Evolutionary conservation across 495 filamentous ascomycete species (phyloP).

Genomic region (Aspergillus egyptiacus): DNA sequence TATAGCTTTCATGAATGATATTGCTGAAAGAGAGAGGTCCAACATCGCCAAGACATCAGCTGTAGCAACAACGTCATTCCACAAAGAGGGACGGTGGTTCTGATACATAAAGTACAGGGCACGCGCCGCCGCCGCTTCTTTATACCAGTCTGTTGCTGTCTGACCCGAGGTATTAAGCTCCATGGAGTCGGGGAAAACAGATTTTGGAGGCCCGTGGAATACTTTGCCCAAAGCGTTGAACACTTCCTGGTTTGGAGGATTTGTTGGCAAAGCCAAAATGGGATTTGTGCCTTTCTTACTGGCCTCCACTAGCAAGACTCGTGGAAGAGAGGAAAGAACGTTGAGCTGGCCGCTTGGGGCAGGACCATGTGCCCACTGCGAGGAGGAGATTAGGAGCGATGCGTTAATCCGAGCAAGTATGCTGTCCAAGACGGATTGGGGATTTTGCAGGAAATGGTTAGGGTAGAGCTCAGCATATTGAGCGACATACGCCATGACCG

Average conservation of each 20-base stretch:
- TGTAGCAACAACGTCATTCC: conserved; percentile 44
- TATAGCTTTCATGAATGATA: conserved; percentile 47
- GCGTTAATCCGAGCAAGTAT: conserved; percentile 43
- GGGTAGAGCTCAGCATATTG: conserved; percentile 51
- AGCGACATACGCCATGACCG: conserved; percentile 52
- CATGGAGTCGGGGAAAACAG: conserved; percentile 23
- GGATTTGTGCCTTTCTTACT: conserved; percentile 39
- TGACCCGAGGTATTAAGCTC: conserved; percentile 29
- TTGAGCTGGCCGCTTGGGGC: conserved; percentile 49
- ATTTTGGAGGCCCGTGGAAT: conserved; percentile 47
- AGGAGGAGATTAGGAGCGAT: conserved; percentile 39
- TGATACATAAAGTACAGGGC: conserved; percentile 52
- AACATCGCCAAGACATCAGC: conserved; percentile 55
- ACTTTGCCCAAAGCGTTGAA: conserved; percentile 49
- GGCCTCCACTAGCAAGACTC: conserved; percentile 47
- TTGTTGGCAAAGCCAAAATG: conserved; percentile 44
- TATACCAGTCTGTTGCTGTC: conserved; percentile 34
- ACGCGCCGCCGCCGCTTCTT: conserved; percentile 51
- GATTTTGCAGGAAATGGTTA: conserved; percentile 46
- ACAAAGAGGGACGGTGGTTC: conserved; percentile 45
- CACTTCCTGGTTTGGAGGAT: conserved; percentile 46
- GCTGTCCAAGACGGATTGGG: conserved; percentile 30
- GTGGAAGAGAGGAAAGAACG: conserved; percentile 53
- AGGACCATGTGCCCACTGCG: conserved; percentile 47
- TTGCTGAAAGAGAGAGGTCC: conserved; percentile 51